phyloP scores from a whole-genome alignment of 192 early-diverging fungal genomes.

The Chytriomyces confervae region DNA sequence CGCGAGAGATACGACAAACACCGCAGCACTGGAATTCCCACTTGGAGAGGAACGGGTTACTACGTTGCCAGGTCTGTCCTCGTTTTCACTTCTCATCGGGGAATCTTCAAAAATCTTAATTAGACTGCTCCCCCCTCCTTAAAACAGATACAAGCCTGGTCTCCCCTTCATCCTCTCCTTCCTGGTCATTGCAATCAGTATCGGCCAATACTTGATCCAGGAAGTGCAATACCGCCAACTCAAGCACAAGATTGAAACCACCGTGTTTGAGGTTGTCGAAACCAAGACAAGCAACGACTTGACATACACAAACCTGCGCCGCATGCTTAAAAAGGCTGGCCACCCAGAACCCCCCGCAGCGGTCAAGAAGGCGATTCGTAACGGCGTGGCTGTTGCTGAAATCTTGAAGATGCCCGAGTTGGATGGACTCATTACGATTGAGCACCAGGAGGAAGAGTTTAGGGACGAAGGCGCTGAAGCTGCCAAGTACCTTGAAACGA shows the following conservation, averaged over 20 bases:
- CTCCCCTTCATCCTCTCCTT: conserved; percentile 40
- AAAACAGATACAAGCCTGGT: conserved; percentile 52
- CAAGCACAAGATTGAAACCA: conserved; percentile 36
- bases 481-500: conserved; percentile 2
- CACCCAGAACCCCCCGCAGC: conserved; percentile 23
- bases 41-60: conserved; percentile 54
- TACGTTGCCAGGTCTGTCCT: conserved; percentile 27
- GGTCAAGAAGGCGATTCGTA: conserved; percentile 31
- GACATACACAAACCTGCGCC: conserved; percentile 29
- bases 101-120: conserved; percentile 16
- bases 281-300: conserved; percentile 20
- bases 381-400: conserved; percentile 34
- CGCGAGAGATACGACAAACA: conserved; percentile 57
- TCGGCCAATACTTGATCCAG: conserved; percentile 49
- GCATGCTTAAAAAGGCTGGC: conserved; percentile 36
- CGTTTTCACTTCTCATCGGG: not conserved
- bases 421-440: conserved; percentile 6
- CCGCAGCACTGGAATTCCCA: conserved; percentile 52
- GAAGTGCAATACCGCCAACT: conserved; percentile 41
- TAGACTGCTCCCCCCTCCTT: not conserved
- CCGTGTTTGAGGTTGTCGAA: conserved; percentile 5
- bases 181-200: conserved; percentile 43
- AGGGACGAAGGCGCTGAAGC: conserved; percentile 4
- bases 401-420: conserved; percentile 38
- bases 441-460: conserved; percentile 20